phyloP scores from a whole-genome alignment of 768 basidiomycete species.

The Suillus paluster region DNA sequence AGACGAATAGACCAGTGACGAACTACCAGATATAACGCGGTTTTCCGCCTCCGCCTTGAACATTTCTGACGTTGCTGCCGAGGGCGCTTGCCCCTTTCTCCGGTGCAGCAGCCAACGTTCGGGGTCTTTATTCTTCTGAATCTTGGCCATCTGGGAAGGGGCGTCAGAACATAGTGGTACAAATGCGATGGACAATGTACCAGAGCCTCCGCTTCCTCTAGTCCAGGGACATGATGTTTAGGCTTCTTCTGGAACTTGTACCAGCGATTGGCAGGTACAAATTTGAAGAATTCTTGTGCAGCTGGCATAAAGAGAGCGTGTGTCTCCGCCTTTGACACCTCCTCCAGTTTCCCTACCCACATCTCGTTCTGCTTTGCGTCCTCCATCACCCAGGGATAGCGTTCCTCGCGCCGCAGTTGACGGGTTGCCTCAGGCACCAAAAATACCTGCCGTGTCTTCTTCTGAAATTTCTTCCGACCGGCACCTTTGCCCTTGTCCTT shows the following conservation, averaged over 20 bases:
- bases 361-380: slow-evolving; percentile 70
- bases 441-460: slow-evolving; percentile 84
- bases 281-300: slow-evolving; percentile 81
- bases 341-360: slow-evolving; percentile 86
- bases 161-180: not conserved
- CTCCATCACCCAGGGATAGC: slow-evolving; percentile 93
- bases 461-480: slow-evolving; percentile 77
- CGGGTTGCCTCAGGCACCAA: slow-evolving; percentile 77
- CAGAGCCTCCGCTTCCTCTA: slow-evolving; percentile 69
- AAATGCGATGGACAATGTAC: slow-evolving; percentile 43
- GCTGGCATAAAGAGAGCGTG: slow-evolving; percentile 87
- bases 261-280: slow-evolving; percentile 87
- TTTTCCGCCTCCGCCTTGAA: slow-evolving; percentile 69
- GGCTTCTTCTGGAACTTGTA: slow-evolving; percentile 92
- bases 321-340: slow-evolving; percentile 68
- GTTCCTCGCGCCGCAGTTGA: slow-evolving; percentile 82
- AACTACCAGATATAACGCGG: slow-evolving; percentile 42
- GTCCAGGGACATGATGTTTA: slow-evolving; percentile 70
- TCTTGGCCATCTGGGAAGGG: slow-evolving; percentile 38
- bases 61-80: slow-evolving; percentile 66
- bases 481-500: slow-evolving; percentile 44
- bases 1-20: slow-evolving; percentile 51
- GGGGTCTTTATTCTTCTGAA: slow-evolving; percentile 76
- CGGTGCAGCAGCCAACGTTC: slow-evolving; percentile 70
- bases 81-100: slow-evolving; percentile 61